Evolutionary conservation across 2,329 filamentous ascomycete genomes (phyloP), one percentile per base, ranked within the genome.

Genomic region (Trichophyton schoenleinii): DNA sequence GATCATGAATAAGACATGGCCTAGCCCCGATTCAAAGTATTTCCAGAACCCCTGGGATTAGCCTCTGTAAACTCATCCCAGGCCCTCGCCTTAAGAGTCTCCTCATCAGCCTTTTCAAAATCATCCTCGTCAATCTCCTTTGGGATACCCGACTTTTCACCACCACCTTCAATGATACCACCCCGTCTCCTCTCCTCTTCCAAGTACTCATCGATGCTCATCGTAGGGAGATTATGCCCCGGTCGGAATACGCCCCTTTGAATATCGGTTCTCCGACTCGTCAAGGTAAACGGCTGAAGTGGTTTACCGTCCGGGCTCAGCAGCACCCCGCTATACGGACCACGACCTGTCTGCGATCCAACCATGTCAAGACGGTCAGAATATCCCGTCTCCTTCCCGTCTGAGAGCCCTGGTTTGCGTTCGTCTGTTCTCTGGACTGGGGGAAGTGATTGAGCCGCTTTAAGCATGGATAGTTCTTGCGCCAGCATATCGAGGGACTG

Each of bases 201-300:
- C 15, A 99, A 79, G 70, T 97, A 99, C 76, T 99, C 94, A 68
- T 99, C 94, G 64, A 99, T 96, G 1, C 85, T 89, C 94, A 99
- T 97, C 2, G 94, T 97, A 0, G 94, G 94, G 62, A 99, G 77
- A 74, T 89, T 96, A 72, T 99, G 94, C 6, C 94, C 90, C 0
- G 90, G 84, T 61, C 89, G 82, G 74, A 99, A 99, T 0, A 99
- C 92, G 2, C 87, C 87, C 62, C 86, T 80, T 63, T 86, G 83
- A 63, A 96, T 74, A 64, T 90, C 86, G 64, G 89, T 84, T 42
- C 94, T 83, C 66, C 81, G 87, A 63, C 87, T 86, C 3, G 95
- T 80, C 22, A 99, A 79, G 0, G 91, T 96, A 70, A 99, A 97
- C 0, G 92, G 92, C 67, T 91, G 85, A 67, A 97, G 79, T 13